phyloP scores from a whole-genome alignment of 495 filamentous ascomycete genomes.

The Aspergillus panamensis region DNA sequence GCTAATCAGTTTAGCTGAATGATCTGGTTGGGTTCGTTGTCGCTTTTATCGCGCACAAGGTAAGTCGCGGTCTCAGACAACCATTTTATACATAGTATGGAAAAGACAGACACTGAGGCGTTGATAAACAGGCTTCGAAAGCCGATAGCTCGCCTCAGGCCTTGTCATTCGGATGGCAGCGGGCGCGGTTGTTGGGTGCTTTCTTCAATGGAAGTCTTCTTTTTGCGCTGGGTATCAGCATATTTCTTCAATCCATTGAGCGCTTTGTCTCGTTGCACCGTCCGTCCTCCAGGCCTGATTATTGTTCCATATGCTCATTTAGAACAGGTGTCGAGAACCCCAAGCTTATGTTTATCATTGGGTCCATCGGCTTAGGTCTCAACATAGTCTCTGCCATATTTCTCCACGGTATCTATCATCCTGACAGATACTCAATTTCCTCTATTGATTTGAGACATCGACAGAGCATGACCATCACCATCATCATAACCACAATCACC shows the following conservation, averaged over 20 bases:
- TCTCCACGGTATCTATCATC: conserved; percentile 56
- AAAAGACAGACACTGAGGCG: background rate
- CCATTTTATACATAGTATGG: background rate
- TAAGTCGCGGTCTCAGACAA: conserved; percentile 29
- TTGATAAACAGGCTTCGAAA: conserved; percentile 26
- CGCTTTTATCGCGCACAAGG: conserved; percentile 78
- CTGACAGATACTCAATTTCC: background rate
- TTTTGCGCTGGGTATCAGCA: conserved; percentile 85
- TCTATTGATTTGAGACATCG: background rate
- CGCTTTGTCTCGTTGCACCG: conserved; percentile 60
- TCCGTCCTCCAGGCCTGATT: conserved; percentile 12
- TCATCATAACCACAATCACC: conserved; percentile 9
- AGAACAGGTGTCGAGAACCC: conserved; percentile 21
- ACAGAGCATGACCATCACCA: conserved; percentile 11
- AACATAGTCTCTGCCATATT: conserved; percentile 79
- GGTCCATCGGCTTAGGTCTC: conserved; percentile 70
- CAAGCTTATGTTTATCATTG: conserved; percentile 72
- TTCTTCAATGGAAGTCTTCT: conserved; percentile 91
- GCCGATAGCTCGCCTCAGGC: conserved; percentile 31
- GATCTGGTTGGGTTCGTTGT: conserved; percentile 85
- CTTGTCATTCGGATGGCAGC: conserved; percentile 65
- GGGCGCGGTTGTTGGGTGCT: conserved; percentile 82
- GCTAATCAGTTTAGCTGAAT: conserved; percentile 58
- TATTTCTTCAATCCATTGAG: conserved; percentile 84
- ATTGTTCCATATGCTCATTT: conserved; percentile 16